Evolutionary conservation across 352 stramenopile genomes (phyloP), one percentile per base, ranked within the genome.

Genomic region (Phytophthora rubi): DNA sequence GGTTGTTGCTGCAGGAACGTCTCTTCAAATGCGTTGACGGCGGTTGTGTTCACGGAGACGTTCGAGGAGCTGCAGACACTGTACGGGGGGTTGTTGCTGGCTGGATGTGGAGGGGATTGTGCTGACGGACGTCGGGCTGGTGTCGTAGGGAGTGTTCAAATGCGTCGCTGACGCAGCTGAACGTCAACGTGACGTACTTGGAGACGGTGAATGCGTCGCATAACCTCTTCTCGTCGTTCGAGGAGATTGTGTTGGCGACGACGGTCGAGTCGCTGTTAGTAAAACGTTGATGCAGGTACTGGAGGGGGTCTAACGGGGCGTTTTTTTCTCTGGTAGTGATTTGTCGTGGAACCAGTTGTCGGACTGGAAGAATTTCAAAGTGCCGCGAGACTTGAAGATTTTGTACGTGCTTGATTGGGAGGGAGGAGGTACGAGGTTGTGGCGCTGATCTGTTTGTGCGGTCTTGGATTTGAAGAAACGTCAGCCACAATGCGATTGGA

Each of bases 251-350:
- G 13, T 48, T 82, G 32, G 47, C 71, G 3, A 73, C 71, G 48
- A 80, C 71, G 0, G 62, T 80, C 42, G 30, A 56, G 42, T 47
- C 42, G n/a, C 65, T 82, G 75, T 82, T 58, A 16, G 75, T 72
- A 13, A 48, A 42, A 10, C 15, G 54, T 5, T 32, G 7, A 23
- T 33, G 23, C 13, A n/a, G 3, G n/a, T 12, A 2, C 12, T 4
- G 12, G 42, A 57, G 5, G 39, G 16, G 12, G 16, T 48, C 44
- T 21, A 65, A 23, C 10, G 18, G 45, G 8, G n/a, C 6, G n/a
- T 47, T 32, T 12, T 21, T 53, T 48, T 33, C 4, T 16, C 15
- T 55, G 16, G 0, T 55, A 82, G 75, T 0, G 75, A 82, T 35
- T 18, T 80, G n/a, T 75, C 71, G 30, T 26, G 18, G 21, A 82